Conservation (phyloP, 331 rosid genomes). For the Erythrophleum ivorense region DNA sequence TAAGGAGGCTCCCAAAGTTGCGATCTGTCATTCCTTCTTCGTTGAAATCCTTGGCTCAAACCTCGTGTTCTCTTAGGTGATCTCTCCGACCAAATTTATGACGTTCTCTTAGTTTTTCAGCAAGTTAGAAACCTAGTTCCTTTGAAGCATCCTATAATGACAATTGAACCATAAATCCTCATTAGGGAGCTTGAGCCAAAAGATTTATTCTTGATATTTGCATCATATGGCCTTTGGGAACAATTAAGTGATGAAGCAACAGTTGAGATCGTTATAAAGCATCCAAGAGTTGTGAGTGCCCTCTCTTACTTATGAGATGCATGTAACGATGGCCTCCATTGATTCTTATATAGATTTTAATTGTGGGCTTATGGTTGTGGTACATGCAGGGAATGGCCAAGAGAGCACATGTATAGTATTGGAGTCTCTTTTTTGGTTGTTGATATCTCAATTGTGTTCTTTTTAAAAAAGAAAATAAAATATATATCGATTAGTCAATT, state of each 20-base stretch:
- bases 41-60: too few relatives aligned
- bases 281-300: constrained; percentile 75
- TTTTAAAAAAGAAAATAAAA: not conserved
- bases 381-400: constrained; percentile 69
- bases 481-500: not conserved
- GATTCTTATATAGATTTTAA: not conserved
- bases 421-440: not conserved
- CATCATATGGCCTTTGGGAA: constrained; percentile 88
- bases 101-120: constrained; percentile 39
- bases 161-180: constrained; percentile 70
- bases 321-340: not conserved
- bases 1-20: too few relatives aligned
- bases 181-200: constrained; percentile 61
- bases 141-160: constrained; percentile 64
- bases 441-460: constrained; percentile 8
- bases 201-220: constrained; percentile 71
- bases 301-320: not conserved
- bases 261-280: constrained; percentile 63
- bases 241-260: constrained; percentile 73
- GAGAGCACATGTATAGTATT: constrained; percentile 41
- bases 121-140: constrained; percentile 63
- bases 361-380: constrained; percentile 5
- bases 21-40: too few relatives aligned
- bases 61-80: too few relatives aligned
- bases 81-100: too few relatives aligned